Conservation (phyloP, 257 asterid genomes). For the Salvia splendens region DNA sequence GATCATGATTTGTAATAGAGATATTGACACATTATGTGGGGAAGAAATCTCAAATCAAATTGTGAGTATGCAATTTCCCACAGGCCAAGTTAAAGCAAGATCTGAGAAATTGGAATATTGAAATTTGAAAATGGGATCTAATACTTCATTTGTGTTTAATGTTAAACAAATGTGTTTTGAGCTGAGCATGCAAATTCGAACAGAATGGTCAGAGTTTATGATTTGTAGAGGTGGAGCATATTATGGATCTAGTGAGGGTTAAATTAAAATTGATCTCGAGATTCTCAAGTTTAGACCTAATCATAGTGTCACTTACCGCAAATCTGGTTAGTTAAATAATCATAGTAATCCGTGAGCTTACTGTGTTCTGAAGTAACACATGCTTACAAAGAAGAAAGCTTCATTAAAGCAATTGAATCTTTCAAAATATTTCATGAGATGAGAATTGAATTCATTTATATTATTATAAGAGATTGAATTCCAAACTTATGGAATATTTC, state of each 20-base stretch:
- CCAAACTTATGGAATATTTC: too few species aligned
- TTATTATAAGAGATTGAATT: too few species aligned
- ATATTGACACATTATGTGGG: not conserved
- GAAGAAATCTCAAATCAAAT: not conserved
- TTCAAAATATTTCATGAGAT: slow-evolving; percentile 35
- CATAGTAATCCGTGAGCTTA: slow-evolving; percentile 32
- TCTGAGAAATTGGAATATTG: too few species aligned
- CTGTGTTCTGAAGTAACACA: slow-evolving; percentile 16
- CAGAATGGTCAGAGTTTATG: not conserved
- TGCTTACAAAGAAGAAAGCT: slow-evolving; percentile 27
- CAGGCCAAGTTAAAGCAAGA: too few species aligned
- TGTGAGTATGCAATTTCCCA: not conserved
- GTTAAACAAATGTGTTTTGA: not conserved
- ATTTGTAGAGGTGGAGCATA: not conserved
- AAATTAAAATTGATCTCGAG: not conserved
- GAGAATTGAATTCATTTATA: slow-evolving; percentile 16
- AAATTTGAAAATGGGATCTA: too few species aligned
- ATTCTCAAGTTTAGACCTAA: slow-evolving; percentile 4
- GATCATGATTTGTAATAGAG: not conserved
- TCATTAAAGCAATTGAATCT: slow-evolving; percentile 39
- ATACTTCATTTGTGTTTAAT: too few species aligned
- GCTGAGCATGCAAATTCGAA: not conserved
- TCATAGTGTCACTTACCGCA: not conserved
- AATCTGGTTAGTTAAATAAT: not conserved
- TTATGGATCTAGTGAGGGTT: too few species aligned